Conservation (phyloP, 176 grass and related monocot genomes). For the Lolium rigidum region DNA sequence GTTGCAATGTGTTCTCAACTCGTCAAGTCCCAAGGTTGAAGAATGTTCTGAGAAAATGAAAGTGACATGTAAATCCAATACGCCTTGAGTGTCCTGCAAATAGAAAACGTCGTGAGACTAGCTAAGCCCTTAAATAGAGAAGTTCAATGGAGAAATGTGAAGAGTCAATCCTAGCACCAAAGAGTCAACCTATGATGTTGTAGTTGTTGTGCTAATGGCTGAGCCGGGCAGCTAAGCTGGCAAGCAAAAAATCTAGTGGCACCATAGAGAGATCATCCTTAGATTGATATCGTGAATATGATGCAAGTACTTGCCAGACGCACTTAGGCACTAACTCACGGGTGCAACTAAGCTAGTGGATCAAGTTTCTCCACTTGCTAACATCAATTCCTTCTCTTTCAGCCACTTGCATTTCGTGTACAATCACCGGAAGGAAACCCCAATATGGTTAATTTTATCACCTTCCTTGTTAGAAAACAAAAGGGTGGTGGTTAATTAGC, state of each 20-base stretch:
- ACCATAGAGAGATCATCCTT: not conserved
- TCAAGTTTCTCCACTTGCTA: not conserved
- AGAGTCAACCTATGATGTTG: not conserved
- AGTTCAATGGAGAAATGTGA: not conserved
- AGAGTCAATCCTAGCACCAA: not conserved
- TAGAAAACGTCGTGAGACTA: not conserved
- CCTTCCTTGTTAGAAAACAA: not conserved
- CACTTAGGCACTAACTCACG: constrained; percentile 5
- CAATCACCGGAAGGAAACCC: not conserved
- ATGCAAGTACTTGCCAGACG: not conserved
- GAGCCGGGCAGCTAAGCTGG: not conserved
- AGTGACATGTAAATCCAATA: not conserved
- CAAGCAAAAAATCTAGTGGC: not conserved
- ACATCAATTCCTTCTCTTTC: not conserved
- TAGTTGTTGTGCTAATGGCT: not conserved
- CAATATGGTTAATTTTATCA: constrained; percentile 11
- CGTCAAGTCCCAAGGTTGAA: too few relatives aligned
- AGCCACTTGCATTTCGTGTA: not conserved
- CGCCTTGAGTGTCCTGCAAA: too few relatives aligned
- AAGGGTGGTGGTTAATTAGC: too few relatives aligned
- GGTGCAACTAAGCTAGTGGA: not conserved
- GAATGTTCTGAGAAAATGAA: not conserved
- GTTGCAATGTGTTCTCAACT: too few relatives aligned
- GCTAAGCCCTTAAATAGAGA: too few relatives aligned
- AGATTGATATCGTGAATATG: not conserved